Conservation (phyloP, 345 rosid species). For the Brassica napus region DNA sequence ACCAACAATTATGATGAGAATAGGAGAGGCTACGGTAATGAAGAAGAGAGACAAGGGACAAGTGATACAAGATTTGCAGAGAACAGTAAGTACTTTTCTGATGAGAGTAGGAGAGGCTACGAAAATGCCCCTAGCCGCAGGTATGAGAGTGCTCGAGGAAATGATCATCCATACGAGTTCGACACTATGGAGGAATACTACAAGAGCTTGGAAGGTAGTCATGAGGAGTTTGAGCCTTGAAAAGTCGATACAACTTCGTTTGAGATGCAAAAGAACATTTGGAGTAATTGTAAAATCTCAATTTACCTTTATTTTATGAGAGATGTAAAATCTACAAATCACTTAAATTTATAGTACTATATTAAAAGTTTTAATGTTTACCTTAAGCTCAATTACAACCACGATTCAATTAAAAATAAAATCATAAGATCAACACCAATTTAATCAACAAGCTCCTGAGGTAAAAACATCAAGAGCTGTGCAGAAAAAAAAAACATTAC, state of each 20-base stretch:
- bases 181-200: constrained; percentile 58
- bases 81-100: constrained; percentile 43
- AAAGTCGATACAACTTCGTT: neutral
- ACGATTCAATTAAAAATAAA: no score
- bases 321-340: neutral
- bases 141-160: constrained; percentile 19
- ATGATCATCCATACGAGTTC: constrained; percentile 45
- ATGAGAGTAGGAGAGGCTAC: neutral
- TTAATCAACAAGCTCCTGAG: neutral
- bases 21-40: constrained; percentile 37
- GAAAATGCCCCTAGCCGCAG: constrained; percentile 15
- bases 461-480: neutral
- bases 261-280: constrained; percentile 8
- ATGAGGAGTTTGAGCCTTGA: constrained; percentile 51
- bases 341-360: constrained; percentile 14
- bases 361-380: constrained; percentile 22
- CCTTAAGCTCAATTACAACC: neutral
- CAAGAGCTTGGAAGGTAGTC: constrained; percentile 44
- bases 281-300: constrained; percentile 19
- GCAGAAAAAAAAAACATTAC: neutral
- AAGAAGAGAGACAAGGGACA: constrained; percentile 53
- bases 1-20: constrained; percentile 22
- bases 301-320: constrained; percentile 20
- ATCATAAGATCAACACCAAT: neutral
- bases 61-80: constrained; percentile 61